Conservation (phyloP, 1,139 yeast species). For the Suhomyces atakaporum region DNA sequence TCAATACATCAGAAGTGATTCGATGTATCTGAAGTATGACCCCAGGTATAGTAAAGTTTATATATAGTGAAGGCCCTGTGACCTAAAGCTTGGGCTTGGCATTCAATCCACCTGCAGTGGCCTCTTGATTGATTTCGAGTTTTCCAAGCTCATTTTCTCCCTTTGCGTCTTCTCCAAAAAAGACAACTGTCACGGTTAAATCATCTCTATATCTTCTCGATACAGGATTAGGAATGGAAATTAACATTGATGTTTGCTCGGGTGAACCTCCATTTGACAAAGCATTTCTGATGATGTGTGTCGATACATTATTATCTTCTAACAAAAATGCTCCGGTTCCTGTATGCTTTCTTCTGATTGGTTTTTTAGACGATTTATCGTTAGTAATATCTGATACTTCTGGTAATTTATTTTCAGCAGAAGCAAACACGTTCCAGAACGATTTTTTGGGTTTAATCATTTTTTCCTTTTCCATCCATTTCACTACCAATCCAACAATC, state of each 20-base stretch:
- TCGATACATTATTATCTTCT: slow-evolving; percentile 86
- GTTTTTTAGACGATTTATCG: slow-evolving; percentile 50
- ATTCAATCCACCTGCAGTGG: slow-evolving; percentile 58
- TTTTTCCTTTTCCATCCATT: slow-evolving; percentile 85
- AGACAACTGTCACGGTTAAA: slow-evolving; percentile 91
- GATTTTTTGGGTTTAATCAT: slow-evolving; percentile 58
- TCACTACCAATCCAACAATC: slow-evolving; percentile 86
- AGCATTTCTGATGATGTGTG: slow-evolving; percentile 92
- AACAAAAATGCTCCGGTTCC: slow-evolving; percentile 43
- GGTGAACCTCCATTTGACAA: slow-evolving; percentile 83
- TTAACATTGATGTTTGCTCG: slow-evolving; percentile 84
- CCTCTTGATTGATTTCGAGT: slow-evolving; percentile 54
- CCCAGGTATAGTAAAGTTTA: no score
- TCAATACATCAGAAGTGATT: no score
- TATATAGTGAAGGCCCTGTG: no score
- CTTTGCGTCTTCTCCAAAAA: slow-evolving; percentile 65
- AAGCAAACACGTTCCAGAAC: slow-evolving; percentile 50
- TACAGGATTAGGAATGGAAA: slow-evolving; percentile 91
- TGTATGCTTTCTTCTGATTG: slow-evolving; percentile 39
- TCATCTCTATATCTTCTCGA: slow-evolving; percentile 94
- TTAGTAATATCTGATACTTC: slow-evolving; percentile 62
- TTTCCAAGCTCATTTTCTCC: slow-evolving; percentile 49
- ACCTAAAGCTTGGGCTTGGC: slow-evolving; percentile 53
- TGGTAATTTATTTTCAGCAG: slow-evolving; percentile 57
- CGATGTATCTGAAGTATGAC: background rate